A percentile compares a stretch with the other conserved stretches of the same genome.
These are phyloP conservation scores for Phytopythium boreale DNA, from an alignment of 352 stramenopile species.

Conservation along the genomic window DNA sequence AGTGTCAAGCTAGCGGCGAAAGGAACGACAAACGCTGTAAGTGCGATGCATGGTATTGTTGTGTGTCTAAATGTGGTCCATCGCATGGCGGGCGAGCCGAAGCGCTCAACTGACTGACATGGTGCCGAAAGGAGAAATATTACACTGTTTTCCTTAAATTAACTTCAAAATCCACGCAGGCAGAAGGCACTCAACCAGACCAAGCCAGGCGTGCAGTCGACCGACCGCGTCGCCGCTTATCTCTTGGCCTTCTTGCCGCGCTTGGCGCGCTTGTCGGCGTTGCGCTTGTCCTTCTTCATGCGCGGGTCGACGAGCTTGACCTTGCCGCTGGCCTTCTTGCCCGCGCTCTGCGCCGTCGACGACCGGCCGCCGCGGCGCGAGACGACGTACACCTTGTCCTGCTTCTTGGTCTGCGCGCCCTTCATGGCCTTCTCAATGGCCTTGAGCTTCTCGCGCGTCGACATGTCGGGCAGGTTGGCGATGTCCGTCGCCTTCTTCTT, in stretches of 20 bases:
- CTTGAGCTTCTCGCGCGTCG: slow-evolving; percentile 97
- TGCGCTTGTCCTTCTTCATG: slow-evolving; percentile 97
- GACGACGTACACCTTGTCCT: slow-evolving; percentile 97
- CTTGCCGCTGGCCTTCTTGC: slow-evolving; percentile 85
- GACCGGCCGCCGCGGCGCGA: slow-evolving; percentile 64
- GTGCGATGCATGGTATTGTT: background rate
- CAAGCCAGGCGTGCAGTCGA: background rate
- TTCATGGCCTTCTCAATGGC: slow-evolving; percentile 98
- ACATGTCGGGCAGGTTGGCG: slow-evolving; percentile 96
- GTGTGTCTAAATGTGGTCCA: background rate
- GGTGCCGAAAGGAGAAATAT: background rate
- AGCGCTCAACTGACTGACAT: background rate
- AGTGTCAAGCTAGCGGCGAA: background rate
- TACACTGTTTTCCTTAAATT: slow-evolving; percentile 2
- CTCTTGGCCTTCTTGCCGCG: slow-evolving; percentile 86
- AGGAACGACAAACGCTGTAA: background rate
- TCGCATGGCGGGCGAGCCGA: background rate
- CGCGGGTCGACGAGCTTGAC: slow-evolving; percentile 98
- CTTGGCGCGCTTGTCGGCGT: slow-evolving; percentile 77
- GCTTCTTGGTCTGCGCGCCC: slow-evolving; percentile 82
- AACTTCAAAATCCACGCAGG: background rate
- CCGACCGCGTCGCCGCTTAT: slow-evolving; percentile 23
- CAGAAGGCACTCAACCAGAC: background rate
- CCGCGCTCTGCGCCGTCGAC: slow-evolving; percentile 46
- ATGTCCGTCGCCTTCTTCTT: slow-evolving; percentile 98